A percentile compares a stretch with the other conserved stretches of the same genome.
These are phyloP conservation scores for Wallacemonas sp. DNA, from an alignment of 208 protist genomes.

Conservation along the genomic window DNA sequence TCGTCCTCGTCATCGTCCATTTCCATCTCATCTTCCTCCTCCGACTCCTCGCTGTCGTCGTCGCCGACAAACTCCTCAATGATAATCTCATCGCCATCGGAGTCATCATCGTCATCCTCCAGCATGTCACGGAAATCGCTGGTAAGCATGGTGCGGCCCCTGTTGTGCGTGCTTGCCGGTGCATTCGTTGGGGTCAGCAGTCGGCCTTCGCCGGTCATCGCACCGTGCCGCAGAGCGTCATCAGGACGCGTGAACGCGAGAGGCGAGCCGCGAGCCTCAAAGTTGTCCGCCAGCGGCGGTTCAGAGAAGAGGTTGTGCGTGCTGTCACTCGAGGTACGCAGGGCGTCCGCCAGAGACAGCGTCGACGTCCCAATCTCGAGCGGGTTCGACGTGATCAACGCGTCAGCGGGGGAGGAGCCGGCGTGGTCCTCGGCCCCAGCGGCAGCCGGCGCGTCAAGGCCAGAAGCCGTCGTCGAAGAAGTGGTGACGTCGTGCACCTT, in stretches of 20 bases:
- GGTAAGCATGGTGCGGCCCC: too few species aligned
- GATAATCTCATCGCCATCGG: constrained; percentile 23
- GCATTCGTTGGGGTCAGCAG: constrained; percentile 5
- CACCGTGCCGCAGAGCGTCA: neutral
- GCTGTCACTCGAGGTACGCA: neutral
- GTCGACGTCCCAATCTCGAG: too few species aligned
- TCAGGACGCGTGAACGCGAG: constrained; percentile 5
- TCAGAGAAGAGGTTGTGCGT: neutral
- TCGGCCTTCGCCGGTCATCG: neutral
- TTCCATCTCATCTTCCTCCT: constrained; percentile 14
- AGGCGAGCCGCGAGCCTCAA: neutral
- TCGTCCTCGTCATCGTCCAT: constrained; percentile 14
- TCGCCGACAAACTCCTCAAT: constrained; percentile 27
- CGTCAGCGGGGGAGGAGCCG: too few species aligned
- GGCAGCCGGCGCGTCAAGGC: too few species aligned
- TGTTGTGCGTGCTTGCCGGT: too few species aligned
- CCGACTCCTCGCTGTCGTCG: too few species aligned
- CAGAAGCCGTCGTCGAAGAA: too few species aligned
- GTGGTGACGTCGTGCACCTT: too few species aligned
- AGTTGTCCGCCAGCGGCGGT: neutral
- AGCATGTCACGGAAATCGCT: too few species aligned
- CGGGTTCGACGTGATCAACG: too few species aligned
- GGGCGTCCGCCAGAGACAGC: neutral
- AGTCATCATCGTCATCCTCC: neutral
- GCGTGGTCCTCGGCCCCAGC: too few species aligned